Percentiles rank a stretch among this genome's conserved stretches.
Evolutionary conservation across 2,329 filamentous ascomycete species (phyloP).

Genomic region (Pleomassaria siparia): DNA sequence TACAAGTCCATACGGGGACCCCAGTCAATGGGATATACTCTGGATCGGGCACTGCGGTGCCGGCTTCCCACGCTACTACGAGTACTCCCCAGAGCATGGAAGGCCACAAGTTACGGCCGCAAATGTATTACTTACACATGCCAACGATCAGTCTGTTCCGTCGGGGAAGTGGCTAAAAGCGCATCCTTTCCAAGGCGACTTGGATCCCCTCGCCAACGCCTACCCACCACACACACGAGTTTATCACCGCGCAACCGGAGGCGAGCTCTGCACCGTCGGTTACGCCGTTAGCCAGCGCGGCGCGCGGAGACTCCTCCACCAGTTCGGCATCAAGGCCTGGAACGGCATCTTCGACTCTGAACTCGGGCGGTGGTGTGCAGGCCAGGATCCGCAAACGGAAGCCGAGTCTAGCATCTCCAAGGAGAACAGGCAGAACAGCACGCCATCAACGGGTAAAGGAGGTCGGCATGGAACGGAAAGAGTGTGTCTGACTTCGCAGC

Average conservation of each 20-base stretch:
- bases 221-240: conserved; percentile 31
- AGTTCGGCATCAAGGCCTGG: conserved; percentile 32
- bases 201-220: conserved; percentile 26
- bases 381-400: conserved; percentile 22
- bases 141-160: conserved; percentile 30
- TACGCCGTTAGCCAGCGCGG: conserved; percentile 34
- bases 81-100: conserved; percentile 7
- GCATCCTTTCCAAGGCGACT: conserved; percentile 31
- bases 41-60: conserved; percentile 43
- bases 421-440: background rate
- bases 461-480: conserved; percentile 17
- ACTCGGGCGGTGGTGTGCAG: conserved; percentile 32
- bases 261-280: conserved; percentile 31
- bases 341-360: conserved; percentile 34
- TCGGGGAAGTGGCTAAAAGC: conserved; percentile 26
- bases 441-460: conserved; percentile 1
- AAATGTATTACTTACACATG: conserved; percentile 23
- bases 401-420: background rate
- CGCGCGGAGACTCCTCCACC: conserved; percentile 30
- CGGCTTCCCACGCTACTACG: conserved; percentile 33
- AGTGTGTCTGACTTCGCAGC: conserved; percentile 29
- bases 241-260: conserved; percentile 30
- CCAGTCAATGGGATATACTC: conserved; percentile 43
- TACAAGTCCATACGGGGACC: conserved; percentile 39
- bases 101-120: conserved; percentile 15